Conservation (phyloP, 2,329 filamentous ascomycete genomes). For the Calonectria pseudoreteaudii region DNA sequence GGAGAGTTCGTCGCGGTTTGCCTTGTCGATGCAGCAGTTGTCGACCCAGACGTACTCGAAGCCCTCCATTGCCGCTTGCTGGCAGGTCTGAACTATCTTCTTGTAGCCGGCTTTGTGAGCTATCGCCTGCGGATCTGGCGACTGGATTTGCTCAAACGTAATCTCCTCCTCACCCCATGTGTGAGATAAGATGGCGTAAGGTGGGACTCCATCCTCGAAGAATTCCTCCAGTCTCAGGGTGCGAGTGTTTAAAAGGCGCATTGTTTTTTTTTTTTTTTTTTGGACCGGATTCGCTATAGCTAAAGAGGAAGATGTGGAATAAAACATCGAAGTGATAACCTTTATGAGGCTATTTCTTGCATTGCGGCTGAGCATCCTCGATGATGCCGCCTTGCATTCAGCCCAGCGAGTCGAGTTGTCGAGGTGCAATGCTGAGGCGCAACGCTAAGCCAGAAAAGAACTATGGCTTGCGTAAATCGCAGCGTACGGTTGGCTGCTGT, state of each 20-base stretch:
- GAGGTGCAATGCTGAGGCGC: neutral
- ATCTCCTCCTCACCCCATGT: neutral
- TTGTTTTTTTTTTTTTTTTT: no score
- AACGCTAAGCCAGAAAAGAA: neutral
- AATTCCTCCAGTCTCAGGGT: neutral
- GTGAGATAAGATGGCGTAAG: neutral
- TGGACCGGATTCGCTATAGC: neutral
- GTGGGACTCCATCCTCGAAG: neutral
- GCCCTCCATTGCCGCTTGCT: neutral
- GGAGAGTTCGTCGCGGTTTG: constrained; percentile 32
- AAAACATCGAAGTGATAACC: neutral
- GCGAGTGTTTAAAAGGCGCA: neutral
- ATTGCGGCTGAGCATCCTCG: neutral
- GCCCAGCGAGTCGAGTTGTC: neutral
- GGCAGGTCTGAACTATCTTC: neutral
- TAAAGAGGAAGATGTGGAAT: neutral
- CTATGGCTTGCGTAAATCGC: neutral
- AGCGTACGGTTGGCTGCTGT: neutral
- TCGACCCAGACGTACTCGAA: neutral
- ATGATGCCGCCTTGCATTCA: neutral
- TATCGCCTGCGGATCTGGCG: neutral
- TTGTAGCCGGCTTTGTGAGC: neutral
- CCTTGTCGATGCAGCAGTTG: constrained; percentile 37
- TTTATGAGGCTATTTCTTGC: neutral
- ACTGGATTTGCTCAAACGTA: neutral